phyloP scores from a whole-genome alignment of 2,329 filamentous ascomycete genomes.

The Fusarium lyarnte region DNA sequence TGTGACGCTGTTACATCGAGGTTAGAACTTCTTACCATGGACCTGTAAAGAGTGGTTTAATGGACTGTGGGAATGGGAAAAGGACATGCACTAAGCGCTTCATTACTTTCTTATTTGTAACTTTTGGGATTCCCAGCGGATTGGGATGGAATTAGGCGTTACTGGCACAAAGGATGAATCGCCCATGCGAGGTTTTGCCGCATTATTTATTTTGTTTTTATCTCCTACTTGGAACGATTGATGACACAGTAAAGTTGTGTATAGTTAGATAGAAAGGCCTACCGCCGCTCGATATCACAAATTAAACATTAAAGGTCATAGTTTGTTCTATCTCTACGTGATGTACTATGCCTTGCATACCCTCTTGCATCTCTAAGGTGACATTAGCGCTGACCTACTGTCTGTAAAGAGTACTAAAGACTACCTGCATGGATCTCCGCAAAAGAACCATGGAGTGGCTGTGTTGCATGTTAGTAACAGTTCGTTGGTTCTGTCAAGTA shows the following conservation, averaged over 20 bases:
- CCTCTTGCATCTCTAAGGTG: background rate
- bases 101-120: conserved; percentile 37
- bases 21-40: conserved; percentile 51
- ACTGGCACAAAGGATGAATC: conserved; percentile 33
- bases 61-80: background rate
- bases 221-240: conserved; percentile 37
- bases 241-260: conserved; percentile 43
- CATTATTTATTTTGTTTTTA: conserved; percentile 37
- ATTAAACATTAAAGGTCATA: conserved; percentile 26
- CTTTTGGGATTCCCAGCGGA: conserved; percentile 33
- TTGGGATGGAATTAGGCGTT: conserved; percentile 38
- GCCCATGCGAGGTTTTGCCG: conserved; percentile 27
- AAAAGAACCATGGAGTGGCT: background rate
- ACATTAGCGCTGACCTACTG: conserved; percentile 2
- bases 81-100: conserved; percentile 37
- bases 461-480: background rate
- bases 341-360: background rate
- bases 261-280: conserved; percentile 45
- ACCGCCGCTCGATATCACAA: conserved; percentile 40
- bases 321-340: background rate
- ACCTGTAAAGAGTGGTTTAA: conserved; percentile 39
- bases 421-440: background rate
- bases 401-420: background rate
- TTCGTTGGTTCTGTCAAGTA: background rate
- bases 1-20: conserved; percentile 50